Evolutionary conservation across 768 basidiomycete genomes (phyloP).

Genomic region (Russula sp.): DNA sequence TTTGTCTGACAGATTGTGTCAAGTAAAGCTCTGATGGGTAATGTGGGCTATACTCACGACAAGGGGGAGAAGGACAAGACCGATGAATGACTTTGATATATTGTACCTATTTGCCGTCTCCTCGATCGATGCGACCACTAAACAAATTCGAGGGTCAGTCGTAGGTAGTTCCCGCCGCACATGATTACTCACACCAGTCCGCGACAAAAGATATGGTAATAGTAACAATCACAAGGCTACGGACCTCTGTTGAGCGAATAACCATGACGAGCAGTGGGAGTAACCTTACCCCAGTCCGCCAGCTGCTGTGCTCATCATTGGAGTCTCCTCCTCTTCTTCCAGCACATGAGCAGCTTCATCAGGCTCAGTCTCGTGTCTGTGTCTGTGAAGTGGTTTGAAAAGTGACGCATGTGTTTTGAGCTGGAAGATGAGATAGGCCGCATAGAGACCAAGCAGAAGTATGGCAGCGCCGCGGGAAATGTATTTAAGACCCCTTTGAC

Average conservation of each 20-base stretch:
- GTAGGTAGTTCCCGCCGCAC: not conserved
- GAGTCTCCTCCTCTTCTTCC: slow-evolving; percentile 41
- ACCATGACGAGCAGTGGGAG: not conserved
- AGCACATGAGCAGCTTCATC: slow-evolving; percentile 31
- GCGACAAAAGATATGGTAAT: slow-evolving; percentile 85
- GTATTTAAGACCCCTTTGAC: slow-evolving; percentile 53
- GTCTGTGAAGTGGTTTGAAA: slow-evolving; percentile 50
- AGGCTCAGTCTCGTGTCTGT: not conserved
- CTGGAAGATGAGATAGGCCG: slow-evolving; percentile 38
- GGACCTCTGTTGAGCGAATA: slow-evolving; percentile 2
- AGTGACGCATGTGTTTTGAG: slow-evolving; percentile 68
- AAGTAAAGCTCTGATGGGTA: not conserved
- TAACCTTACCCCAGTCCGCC: slow-evolving; percentile 52
- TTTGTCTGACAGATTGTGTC: slow-evolving; percentile 52
- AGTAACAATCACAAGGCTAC: slow-evolving; percentile 70
- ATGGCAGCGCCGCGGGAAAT: slow-evolving; percentile 83
- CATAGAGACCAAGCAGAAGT: slow-evolving; percentile 69
- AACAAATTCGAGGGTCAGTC: slow-evolving; percentile 2
- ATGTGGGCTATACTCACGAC: slow-evolving; percentile 51
- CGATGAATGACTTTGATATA: slow-evolving; percentile 84
- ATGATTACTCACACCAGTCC: slow-evolving; percentile 71
- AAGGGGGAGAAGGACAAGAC: slow-evolving; percentile 81
- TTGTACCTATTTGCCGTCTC: slow-evolving; percentile 78
- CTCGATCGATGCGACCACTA: slow-evolving; percentile 90
- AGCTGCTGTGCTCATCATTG: slow-evolving; percentile 68